Evolutionary conservation across 1,284 basidiomycete genomes (phyloP).

Genomic region (Leccinum subrobustum): DNA sequence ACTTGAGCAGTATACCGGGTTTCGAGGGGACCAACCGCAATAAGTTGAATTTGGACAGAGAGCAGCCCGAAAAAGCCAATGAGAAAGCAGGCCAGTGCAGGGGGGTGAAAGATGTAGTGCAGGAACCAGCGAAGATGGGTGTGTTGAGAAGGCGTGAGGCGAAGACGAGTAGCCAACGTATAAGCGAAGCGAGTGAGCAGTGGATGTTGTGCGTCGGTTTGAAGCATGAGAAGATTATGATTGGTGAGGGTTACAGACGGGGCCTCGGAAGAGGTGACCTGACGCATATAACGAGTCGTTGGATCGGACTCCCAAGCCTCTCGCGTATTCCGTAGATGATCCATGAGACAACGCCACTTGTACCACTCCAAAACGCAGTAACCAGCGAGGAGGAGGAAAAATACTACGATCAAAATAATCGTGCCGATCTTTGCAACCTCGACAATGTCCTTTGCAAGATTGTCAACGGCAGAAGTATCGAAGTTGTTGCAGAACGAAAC

Average conservation of each 20-base stretch:
- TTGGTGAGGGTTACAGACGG: constrained; percentile 63
- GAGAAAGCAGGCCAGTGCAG: constrained; percentile 85
- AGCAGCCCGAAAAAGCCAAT: constrained; percentile 91
- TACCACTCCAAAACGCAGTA: constrained; percentile 76
- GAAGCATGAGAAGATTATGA: constrained; percentile 75
- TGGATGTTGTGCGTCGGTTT: constrained; percentile 66
- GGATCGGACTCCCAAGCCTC: constrained; percentile 75
- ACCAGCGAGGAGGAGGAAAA: constrained; percentile 60
- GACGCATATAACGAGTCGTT: constrained; percentile 41
- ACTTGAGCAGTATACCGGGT: constrained; percentile 61
- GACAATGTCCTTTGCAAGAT: constrained; percentile 74
- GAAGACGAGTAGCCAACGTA: constrained; percentile 47
- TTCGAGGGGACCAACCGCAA: constrained; percentile 71
- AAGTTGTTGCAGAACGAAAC: constrained; percentile 73
- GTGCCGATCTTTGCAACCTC: constrained; percentile 77
- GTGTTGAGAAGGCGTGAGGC: constrained; percentile 58
- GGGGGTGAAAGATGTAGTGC: constrained; percentile 87
- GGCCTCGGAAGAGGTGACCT: constrained; percentile 35
- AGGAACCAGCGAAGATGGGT: constrained; percentile 77
- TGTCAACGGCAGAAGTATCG: constrained; percentile 82
- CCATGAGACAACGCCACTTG: constrained; percentile 71
- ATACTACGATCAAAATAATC: constrained; percentile 63
- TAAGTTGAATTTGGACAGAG: constrained; percentile 83
- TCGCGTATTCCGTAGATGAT: constrained; percentile 66
- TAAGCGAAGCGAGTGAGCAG: constrained; percentile 66